Evolutionary conservation across 1,284 basidiomycete species (phyloP).

Genomic region (Irpex sp.): DNA sequence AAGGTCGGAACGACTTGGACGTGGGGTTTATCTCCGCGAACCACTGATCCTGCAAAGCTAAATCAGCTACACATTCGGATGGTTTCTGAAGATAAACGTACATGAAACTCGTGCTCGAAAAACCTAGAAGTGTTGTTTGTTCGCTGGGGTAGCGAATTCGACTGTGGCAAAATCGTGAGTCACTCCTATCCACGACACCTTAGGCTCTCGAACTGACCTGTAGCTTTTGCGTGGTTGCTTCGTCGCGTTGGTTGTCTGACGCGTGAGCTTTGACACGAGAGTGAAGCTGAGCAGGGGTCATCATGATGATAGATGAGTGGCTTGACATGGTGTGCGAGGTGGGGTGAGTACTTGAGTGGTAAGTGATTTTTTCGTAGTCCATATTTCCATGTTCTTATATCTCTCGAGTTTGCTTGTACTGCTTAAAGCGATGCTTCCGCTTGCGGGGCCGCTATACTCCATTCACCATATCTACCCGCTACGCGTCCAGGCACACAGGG

Average conservation of each 20-base stretch:
- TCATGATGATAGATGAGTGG: not conserved
- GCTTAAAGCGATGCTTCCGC: not conserved
- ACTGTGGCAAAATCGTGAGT: not conserved
- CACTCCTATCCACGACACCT: not conserved
- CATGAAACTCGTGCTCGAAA: not conserved
- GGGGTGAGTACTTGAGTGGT: not conserved
- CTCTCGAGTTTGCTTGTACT: not conserved
- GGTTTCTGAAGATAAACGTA: not conserved
- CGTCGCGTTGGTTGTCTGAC: not conserved
- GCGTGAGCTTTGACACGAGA: not conserved
- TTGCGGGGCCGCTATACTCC: not conserved
- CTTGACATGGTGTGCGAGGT: not conserved
- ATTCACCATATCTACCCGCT: not conserved
- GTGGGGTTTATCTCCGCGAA: not conserved
- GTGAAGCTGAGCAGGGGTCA: not conserved
- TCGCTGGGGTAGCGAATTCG: not conserved
- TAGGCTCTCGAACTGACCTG: not conserved
- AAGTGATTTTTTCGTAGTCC: not conserved
- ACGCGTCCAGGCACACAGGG: not conserved
- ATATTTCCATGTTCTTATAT: not conserved
- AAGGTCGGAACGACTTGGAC: not conserved
- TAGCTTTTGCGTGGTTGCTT: too few relatives aligned
- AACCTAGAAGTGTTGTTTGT: not conserved
- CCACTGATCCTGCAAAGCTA: not conserved
- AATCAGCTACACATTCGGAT: not conserved